Conservation (phyloP, 225 moss, liverwort and hornwort species). For the Bryoerythrophyllum caledonicum region DNA sequence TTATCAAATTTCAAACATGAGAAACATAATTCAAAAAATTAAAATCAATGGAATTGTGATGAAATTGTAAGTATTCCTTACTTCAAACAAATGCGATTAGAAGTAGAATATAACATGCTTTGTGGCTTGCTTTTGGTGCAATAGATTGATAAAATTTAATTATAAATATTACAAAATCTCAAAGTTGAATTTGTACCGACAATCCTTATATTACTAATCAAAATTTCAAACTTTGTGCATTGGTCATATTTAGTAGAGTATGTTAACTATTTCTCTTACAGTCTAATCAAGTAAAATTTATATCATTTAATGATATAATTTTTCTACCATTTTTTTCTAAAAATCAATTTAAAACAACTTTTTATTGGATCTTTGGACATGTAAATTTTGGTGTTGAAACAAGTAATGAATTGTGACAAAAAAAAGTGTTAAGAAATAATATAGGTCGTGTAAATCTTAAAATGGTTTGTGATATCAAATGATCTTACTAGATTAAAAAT, state of each 20-base stretch:
- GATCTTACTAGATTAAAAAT: not conserved
- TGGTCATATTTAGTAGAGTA: not conserved
- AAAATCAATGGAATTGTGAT: not conserved
- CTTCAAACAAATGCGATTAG: not conserved
- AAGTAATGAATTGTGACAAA: not conserved
- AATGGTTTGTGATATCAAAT: not conserved
- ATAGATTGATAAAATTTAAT: too few species aligned
- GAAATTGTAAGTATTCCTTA: not conserved
- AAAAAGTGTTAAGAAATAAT: not conserved
- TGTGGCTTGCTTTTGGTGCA: too few species aligned
- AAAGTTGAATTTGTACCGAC: not conserved
- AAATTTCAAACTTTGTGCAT: not conserved
- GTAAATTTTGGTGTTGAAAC: not conserved
- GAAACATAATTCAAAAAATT: not conserved
- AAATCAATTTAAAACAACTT: fast-evolving
- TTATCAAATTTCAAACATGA: not conserved
- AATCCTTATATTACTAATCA: not conserved
- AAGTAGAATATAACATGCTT: not conserved
- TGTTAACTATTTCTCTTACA: too few species aligned
- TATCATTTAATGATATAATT: too few species aligned
- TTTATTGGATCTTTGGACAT: too few species aligned
- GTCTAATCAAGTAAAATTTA: too few species aligned
- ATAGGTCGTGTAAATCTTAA: not conserved
- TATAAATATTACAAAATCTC: too few species aligned
- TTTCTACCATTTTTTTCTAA: too few species aligned